These are phyloP conservation scores for Daldinia decipiens DNA, from an alignment of 495 filamentous ascomycete genomes.

Conservation along the genomic window DNA sequence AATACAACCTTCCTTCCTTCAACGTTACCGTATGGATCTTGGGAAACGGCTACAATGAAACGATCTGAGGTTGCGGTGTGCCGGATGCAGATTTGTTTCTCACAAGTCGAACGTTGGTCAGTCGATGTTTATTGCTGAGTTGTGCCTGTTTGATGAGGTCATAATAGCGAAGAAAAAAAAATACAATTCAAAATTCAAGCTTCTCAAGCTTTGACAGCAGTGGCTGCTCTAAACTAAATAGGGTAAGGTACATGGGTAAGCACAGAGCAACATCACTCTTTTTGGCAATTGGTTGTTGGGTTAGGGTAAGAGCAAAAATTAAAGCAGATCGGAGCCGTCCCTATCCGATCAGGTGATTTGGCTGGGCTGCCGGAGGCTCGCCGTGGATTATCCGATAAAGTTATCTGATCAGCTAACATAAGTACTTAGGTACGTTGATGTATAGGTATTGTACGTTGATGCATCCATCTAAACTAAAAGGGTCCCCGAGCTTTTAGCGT, in stretches of 20 bases:
- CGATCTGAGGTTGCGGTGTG: slow-evolving; percentile 36
- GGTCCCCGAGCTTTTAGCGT: not conserved
- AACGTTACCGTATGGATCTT: slow-evolving; percentile 2
- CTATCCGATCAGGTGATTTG: slow-evolving; percentile 33
- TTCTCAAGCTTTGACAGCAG: slow-evolving; percentile 5
- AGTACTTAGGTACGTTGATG: slow-evolving; percentile 7
- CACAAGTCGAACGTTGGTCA: slow-evolving; percentile 38
- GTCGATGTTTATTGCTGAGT: slow-evolving; percentile 33
- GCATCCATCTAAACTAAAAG: not conserved
- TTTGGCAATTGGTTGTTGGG: slow-evolving; percentile 1
- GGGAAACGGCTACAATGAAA: slow-evolving; percentile 25
- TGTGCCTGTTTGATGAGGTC: slow-evolving; percentile 33
- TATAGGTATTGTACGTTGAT: too few species aligned
- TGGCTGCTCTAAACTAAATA: slow-evolving; percentile 14
- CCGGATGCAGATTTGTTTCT: slow-evolving; percentile 7
- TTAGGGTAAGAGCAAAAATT: slow-evolving; percentile 22
- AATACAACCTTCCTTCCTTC: slow-evolving; percentile 14
- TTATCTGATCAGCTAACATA: slow-evolving; percentile 27
- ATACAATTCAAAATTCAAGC: slow-evolving; percentile 13
- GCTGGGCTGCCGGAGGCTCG: not conserved
- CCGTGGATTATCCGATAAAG: slow-evolving; percentile 36
- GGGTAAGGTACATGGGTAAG: slow-evolving; percentile 18
- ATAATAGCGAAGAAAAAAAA: slow-evolving; percentile 21
- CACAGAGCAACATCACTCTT: not conserved
- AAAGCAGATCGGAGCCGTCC: slow-evolving; percentile 17